Evolutionary conservation across 2,329 filamentous ascomycete genomes (phyloP).

Genomic region (Leptographium procerum): DNA sequence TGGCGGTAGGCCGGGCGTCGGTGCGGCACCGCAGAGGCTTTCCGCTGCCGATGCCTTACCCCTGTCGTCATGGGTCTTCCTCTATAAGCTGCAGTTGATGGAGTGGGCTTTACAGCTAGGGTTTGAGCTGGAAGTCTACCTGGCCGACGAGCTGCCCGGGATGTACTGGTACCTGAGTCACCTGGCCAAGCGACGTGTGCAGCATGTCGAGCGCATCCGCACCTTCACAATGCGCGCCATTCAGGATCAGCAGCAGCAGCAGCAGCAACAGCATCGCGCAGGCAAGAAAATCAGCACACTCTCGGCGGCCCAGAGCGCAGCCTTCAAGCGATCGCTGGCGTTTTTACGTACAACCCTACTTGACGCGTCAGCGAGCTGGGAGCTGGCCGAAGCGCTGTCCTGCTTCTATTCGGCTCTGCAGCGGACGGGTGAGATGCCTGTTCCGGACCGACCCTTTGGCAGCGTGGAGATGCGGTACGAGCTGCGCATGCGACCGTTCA

Average conservation of each 20-base stretch:
- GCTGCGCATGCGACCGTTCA: conserved; percentile 77
- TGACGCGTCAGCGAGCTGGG: conserved; percentile 52
- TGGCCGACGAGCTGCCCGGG: conserved; percentile 67
- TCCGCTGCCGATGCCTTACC: conserved; percentile 40
- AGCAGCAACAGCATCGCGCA: background rate
- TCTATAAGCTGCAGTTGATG: conserved; percentile 83
- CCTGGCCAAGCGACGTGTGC: conserved; percentile 54
- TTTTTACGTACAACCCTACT: conserved; percentile 50
- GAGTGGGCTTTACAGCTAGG: conserved; percentile 82
- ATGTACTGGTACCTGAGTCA: conserved; percentile 90
- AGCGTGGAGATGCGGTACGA: conserved; percentile 62
- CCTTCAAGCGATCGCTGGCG: conserved; percentile 37
- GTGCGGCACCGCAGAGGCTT: no score
- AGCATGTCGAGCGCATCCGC: conserved; percentile 64
- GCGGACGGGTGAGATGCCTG: conserved; percentile 43
- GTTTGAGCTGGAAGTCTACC: conserved; percentile 87
- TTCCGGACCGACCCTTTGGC: conserved; percentile 51
- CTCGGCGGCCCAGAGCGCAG: conserved; percentile 12
- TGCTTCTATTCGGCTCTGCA: conserved; percentile 56
- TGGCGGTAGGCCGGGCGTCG: conserved; percentile 37
- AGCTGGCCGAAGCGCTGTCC: conserved; percentile 42
- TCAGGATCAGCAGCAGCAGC: conserved; percentile 18
- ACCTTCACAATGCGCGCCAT: conserved; percentile 42
- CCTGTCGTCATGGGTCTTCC: conserved; percentile 78
- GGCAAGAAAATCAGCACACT: background rate